These are phyloP conservation scores for Alternaria gansuensis DNA, from an alignment of 2,329 filamentous ascomycete genomes.

Conservation along the genomic window DNA sequence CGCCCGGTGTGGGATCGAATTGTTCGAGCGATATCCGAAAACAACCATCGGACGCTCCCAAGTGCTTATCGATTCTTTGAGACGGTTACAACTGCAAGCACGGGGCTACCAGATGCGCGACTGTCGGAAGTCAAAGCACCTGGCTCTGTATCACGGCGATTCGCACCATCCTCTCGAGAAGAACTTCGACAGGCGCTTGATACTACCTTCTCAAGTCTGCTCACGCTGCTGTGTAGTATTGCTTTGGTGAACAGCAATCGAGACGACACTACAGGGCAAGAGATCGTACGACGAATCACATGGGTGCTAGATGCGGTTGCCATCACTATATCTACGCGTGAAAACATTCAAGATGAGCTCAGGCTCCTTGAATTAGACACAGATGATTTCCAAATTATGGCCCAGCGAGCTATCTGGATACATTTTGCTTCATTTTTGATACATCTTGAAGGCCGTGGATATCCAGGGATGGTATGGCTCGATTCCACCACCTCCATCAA, in stretches of 20 bases:
- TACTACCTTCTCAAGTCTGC: conserved; percentile 48
- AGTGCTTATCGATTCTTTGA: conserved; percentile 46
- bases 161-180: conserved; percentile 37
- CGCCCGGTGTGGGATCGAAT: conserved; percentile 48
- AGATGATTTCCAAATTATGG: conserved; percentile 42
- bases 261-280: conserved; percentile 28
- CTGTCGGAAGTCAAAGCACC: conserved; percentile 32
- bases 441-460: conserved; percentile 30
- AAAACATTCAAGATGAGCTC: conserved; percentile 37
- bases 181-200: conserved; percentile 47
- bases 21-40: conserved; percentile 45
- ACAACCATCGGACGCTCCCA: conserved; percentile 35
- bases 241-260: conserved; percentile 37
- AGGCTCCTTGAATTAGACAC: conserved; percentile 32
- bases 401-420: conserved; percentile 42
- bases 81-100: conserved; percentile 40
- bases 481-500: conserved; percentile 22
- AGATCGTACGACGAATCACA: conserved; percentile 29
- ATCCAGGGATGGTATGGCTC: conserved; percentile 16
- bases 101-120: conserved; percentile 41
- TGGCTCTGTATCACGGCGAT: conserved; percentile 30
- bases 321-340: conserved; percentile 36
- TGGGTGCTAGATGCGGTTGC: conserved; percentile 39
- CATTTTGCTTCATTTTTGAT: conserved; percentile 39
- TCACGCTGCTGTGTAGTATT: conserved; percentile 49